Percentiles rank a stretch among this genome's conserved stretches.
Evolutionary conservation across 345 rosid genomes (phyloP).

Genomic region (Triadica sebifera): DNA sequence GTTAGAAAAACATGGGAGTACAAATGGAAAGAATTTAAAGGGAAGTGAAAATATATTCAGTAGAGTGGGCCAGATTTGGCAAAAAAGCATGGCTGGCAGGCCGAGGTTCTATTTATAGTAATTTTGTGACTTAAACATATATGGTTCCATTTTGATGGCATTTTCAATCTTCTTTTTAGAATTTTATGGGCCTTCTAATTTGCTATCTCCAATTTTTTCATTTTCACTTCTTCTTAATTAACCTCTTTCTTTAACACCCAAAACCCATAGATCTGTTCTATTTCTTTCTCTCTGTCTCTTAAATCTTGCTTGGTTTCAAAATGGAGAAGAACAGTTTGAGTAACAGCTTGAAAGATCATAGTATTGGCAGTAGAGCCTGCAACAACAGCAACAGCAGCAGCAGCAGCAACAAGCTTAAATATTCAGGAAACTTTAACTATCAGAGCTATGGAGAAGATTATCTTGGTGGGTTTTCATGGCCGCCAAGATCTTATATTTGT

Average conservation of each 20-base stretch:
- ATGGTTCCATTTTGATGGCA: constrained; percentile 16
- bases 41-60: constrained; percentile 21
- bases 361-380: constrained; percentile 13
- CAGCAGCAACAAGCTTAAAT: constrained; percentile 23
- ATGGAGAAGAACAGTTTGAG: constrained; percentile 51
- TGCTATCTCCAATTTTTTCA: neutral
- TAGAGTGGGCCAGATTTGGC: constrained; percentile 25
- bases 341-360: constrained; percentile 42
- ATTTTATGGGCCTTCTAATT: constrained; percentile 14
- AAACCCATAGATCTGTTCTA: constrained; percentile 11
- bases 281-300: neutral
- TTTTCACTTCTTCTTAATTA: neutral
- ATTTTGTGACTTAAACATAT: constrained; percentile 29
- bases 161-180: constrained; percentile 25
- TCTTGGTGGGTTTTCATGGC: constrained; percentile 78
- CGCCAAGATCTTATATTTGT: constrained; percentile 90
- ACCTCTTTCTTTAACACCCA: neutral
- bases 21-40: constrained; percentile 12
- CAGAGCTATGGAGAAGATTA: constrained; percentile 53
- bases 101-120: constrained; percentile 25
- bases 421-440: constrained; percentile 35
- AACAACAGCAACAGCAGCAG: constrained; percentile 32
- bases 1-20: constrained; percentile 13
- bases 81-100: constrained; percentile 26
- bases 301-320: constrained; percentile 19